Conservation (phyloP, 306 rosid genomes). For the Acacia crassicarpa region DNA sequence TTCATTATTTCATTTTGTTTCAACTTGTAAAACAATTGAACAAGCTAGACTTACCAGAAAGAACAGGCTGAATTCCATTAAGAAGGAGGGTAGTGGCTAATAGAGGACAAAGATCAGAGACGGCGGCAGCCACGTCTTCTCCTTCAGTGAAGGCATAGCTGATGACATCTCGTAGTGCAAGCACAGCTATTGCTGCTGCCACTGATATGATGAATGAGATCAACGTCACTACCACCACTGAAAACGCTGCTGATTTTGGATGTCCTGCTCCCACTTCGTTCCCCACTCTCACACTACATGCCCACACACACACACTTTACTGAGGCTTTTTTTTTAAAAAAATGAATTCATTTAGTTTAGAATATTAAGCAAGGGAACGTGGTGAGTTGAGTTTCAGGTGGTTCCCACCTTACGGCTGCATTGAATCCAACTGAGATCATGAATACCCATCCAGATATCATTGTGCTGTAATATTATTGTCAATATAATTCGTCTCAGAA, state of each 20-base stretch:
- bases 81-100: neutral
- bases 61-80: conserved; percentile 6
- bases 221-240: conserved; percentile 35
- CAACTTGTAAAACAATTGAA: too few relatives aligned
- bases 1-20: neutral
- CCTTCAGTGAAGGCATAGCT: conserved; percentile 8
- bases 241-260: conserved; percentile 54
- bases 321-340: neutral
- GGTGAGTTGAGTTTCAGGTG: neutral
- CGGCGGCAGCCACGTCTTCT: conserved; percentile 3
- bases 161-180: neutral
- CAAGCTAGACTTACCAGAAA: neutral
- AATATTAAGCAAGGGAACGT: neutral
- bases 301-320: neutral
- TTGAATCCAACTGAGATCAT: conserved; percentile 19
- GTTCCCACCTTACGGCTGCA: neutral
- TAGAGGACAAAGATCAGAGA: neutral
- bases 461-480: neutral
- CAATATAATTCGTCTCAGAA: neutral
- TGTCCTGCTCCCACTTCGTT: conserved; percentile 59
- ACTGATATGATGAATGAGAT: neutral
- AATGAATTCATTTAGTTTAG: neutral
- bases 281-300: conserved; percentile 58
- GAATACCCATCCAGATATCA: conserved; percentile 18
- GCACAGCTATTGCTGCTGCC: neutral